Conservation (phyloP, 2,329 filamentous ascomycete species). For the Penicillium thymicola region DNA sequence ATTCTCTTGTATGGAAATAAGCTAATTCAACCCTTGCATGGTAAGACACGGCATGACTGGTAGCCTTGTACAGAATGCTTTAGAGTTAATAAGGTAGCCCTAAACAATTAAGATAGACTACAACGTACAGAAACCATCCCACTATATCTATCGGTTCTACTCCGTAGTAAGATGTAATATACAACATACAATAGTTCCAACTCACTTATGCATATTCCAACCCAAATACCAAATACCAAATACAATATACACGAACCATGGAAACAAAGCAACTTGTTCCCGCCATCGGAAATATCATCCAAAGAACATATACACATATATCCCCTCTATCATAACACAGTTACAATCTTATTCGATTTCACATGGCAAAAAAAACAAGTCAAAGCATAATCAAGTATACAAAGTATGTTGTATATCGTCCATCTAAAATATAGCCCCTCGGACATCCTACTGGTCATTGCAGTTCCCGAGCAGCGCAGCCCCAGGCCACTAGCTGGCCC, state of each 20-base stretch:
- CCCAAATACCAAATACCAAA: neutral
- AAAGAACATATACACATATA: neutral
- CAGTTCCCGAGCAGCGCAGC: constrained; percentile 13
- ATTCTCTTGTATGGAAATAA: neutral
- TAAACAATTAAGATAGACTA: neutral
- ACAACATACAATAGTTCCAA: neutral
- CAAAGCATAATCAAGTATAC: neutral
- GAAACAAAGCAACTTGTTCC: neutral
- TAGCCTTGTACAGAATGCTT: neutral
- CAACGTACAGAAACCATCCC: neutral
- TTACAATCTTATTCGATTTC: neutral
- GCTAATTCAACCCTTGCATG: constrained; percentile 11
- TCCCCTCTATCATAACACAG: neutral
- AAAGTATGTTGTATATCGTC: neutral
- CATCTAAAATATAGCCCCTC: neutral
- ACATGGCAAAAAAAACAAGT: neutral
- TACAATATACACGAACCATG: neutral
- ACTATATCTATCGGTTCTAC: neutral
- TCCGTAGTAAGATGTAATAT: neutral
- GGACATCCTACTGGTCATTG: neutral
- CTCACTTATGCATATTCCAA: neutral
- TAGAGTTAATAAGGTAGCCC: neutral
- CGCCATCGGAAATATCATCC: neutral
- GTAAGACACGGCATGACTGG: neutral
- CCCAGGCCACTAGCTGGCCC: constrained; percentile 7